Percentiles rank a stretch among this genome's conserved stretches.
Evolutionary conservation across 164 flowering plant species (phyloP).

Genomic region (Stephania yunnanensis): DNA sequence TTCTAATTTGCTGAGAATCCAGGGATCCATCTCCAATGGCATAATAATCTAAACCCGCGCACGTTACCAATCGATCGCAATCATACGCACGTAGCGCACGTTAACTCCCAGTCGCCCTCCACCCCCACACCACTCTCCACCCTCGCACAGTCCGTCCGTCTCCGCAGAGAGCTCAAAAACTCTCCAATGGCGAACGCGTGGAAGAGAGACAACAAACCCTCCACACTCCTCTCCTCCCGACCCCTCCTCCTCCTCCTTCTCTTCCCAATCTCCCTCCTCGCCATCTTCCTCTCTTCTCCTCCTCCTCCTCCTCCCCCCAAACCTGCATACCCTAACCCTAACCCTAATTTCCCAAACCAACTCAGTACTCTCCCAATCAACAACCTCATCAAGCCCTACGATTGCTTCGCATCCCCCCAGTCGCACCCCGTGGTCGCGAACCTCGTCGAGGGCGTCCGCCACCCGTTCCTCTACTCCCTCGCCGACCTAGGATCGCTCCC

Average conservation of each 20-base stretch:
- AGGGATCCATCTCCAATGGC: too few relatives aligned
- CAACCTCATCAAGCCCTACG: slow-evolving; percentile 38
- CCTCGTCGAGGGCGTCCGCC: slow-evolving; percentile 67
- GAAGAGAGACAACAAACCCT: slow-evolving; percentile 48
- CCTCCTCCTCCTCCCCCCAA: slow-evolving; percentile 24
- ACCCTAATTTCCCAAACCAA: slow-evolving; percentile 3
- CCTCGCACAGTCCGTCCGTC: not conserved
- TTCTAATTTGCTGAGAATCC: too few relatives aligned
- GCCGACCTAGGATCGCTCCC: slow-evolving; percentile 79
- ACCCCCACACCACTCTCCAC: not conserved
- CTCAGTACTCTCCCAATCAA: slow-evolving; percentile 16
- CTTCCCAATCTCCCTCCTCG: slow-evolving; percentile 39
- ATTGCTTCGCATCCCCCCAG: slow-evolving; percentile 65
- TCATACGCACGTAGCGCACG: not conserved
- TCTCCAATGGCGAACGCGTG: slow-evolving; percentile 84
- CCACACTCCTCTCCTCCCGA: slow-evolving; percentile 34
- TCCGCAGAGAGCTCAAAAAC: too few relatives aligned
- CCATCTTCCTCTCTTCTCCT: slow-evolving; percentile 34
- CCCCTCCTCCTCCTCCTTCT: slow-evolving; percentile 37
- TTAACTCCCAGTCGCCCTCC: not conserved
- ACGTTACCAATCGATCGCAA: too few relatives aligned
- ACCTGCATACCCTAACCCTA: slow-evolving; percentile 24
- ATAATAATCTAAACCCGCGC: too few relatives aligned
- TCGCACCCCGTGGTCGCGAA: slow-evolving; percentile 85
- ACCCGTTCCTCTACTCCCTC: slow-evolving; percentile 79